Base-by-base conservation (phyloP, 2,329 filamentous ascomycete genomes). In the Dactylellina drechsleri region DNA sequence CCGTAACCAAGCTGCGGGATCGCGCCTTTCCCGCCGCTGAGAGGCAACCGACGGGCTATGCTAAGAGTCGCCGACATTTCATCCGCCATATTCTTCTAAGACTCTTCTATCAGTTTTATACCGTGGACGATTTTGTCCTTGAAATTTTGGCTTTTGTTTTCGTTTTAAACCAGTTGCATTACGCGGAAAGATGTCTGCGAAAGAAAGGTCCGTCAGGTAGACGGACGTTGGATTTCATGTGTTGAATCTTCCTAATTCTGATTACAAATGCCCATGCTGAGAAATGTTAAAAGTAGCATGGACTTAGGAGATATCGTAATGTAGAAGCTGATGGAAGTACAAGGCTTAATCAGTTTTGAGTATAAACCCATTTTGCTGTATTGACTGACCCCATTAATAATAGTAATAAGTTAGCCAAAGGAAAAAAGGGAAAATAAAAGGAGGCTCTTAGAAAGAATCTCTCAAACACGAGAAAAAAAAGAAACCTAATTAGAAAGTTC, bases 1-100 rank as follows among this genome's bases (percentile, higher is more conserved):
- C 71, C 71, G 41, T 75, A 75, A 57, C 71, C 71, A 16, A 75
- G 64, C 53, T 75, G 71, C 28, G 71, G 71, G 43, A 75, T 75
- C 6, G 52, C 28, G 16, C 71, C 71, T 45, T 68, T 75, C 10
- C 64, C 71, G 16, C 71, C n/a, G 40, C 58, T 65, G 16, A 75
- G 45, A 2, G 64, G 58, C 4, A 75, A 53, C 7, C 64, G 71
- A 28, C 71, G 64, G 26, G 71, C 62, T 23, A 75, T 75, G 28
- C 58, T 75, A 3, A 75, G 20, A 43, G 52, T 36, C 15, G 43
- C 50, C n/a, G 71, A 65, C 71, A 75, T 75, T 2, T 68, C 57
- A 1, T 67, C 64, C 7, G 40, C 43, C 71, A 68, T 75, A 18
- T 31, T 15, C 31, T 36, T 36, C 31, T 10, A 36, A 10, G 1